A percentile compares a stretch with the other conserved stretches of the same genome.
phyloP scores from a whole-genome alignment of 208 protist genomes.

The Trypanosomatidae sp. region DNA sequence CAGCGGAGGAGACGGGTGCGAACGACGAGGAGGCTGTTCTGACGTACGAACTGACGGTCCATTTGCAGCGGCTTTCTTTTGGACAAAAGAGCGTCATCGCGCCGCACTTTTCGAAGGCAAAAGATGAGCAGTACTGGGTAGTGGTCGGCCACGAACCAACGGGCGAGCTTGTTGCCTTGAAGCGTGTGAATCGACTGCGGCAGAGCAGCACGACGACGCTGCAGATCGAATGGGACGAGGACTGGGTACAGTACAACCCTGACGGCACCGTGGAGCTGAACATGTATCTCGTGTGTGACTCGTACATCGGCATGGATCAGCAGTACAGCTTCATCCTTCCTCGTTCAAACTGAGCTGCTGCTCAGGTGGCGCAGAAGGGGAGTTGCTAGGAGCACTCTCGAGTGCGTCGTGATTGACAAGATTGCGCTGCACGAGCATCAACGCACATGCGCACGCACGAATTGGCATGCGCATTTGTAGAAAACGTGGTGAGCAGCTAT shows the following conservation, averaged over 20 bases:
- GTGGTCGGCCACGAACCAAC: conserved; percentile 79
- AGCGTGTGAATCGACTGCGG: conserved; percentile 81
- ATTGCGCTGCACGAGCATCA: not conserved
- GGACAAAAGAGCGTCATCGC: conserved; percentile 64
- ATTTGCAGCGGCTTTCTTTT: conserved; percentile 67
- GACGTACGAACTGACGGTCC: conserved; percentile 52
- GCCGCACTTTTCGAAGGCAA: conserved; percentile 87
- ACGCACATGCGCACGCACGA: conserved; percentile 1
- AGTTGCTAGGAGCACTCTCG: not conserved
- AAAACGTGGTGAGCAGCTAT: not conserved
- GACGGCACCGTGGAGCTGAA: conserved; percentile 48
- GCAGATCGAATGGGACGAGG: conserved; percentile 89
- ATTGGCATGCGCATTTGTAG: not conserved
- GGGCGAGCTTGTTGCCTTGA: conserved; percentile 93
- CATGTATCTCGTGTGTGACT: conserved; percentile 90
- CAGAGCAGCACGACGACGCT: conserved; percentile 50
- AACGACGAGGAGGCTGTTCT: conserved; percentile 37
- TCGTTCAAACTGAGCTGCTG: conserved; percentile 15
- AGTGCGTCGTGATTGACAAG: not conserved
- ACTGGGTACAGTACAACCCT: conserved; percentile 48
- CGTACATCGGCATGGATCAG: conserved; percentile 92
- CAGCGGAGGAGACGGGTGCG: conserved; percentile 2
- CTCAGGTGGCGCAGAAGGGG: not conserved
- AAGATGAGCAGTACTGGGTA: conserved; percentile 94
- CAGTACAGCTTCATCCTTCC: conserved; percentile 76